Conservation (phyloP, 2,329 filamentous ascomycete genomes). For the Chaetomium sp. region DNA sequence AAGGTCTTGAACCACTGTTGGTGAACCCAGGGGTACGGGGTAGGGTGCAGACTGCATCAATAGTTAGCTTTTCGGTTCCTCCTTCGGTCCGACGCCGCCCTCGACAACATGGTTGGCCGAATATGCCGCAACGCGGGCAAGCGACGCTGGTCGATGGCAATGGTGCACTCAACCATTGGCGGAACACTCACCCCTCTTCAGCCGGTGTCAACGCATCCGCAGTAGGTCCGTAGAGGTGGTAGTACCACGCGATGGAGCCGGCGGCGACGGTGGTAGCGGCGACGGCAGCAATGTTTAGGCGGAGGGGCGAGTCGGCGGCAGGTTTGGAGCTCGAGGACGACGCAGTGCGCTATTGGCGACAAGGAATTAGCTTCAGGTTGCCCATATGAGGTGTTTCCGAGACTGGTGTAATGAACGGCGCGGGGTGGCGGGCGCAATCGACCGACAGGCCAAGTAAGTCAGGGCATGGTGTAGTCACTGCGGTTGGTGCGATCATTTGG, state of each 20-base stretch:
- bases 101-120: slow-evolving; percentile 10
- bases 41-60: slow-evolving; percentile 71
- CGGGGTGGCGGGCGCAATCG: slow-evolving; percentile 15
- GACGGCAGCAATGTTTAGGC: slow-evolving; percentile 78
- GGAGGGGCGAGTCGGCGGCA: slow-evolving; percentile 66
- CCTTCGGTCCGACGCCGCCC: neutral
- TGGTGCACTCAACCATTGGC: slow-evolving; percentile 1
- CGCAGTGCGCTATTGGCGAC: slow-evolving; percentile 48
- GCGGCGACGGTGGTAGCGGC: slow-evolving; percentile 81
- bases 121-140: slow-evolving; percentile 24
- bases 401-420: slow-evolving; percentile 2
- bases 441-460: neutral
- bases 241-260: slow-evolving; percentile 94
- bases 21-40: slow-evolving; percentile 94
- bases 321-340: slow-evolving; percentile 70
- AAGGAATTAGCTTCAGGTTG: slow-evolving; percentile 17
- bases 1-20: slow-evolving; percentile 88
- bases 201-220: slow-evolving; percentile 84
- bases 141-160: slow-evolving; percentile 14
- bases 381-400: neutral
- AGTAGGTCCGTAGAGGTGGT: slow-evolving; percentile 86
- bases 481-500: slow-evolving; percentile 7
- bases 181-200: slow-evolving; percentile 87
- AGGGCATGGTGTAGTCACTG: slow-evolving; percentile 6
- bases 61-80: slow-evolving; percentile 26